Evolutionary conservation across 352 stramenopile genomes (phyloP).

Genomic region (Pythium periplocum): DNA sequence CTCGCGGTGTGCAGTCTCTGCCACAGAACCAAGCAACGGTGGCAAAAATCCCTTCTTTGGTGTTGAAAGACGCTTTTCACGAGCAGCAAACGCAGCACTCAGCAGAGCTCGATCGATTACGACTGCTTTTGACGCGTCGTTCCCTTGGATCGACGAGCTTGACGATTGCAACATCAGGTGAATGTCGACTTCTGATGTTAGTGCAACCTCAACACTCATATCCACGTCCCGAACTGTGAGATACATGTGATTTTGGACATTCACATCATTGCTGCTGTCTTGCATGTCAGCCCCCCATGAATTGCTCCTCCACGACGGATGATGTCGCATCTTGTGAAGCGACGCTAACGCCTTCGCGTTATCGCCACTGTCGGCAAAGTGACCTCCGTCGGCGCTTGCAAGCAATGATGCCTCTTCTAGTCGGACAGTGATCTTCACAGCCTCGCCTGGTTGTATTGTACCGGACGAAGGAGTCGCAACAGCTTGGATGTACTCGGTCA

Average conservation of each 20-base stretch:
- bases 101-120: conserved; percentile 31
- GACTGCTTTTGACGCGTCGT: not conserved
- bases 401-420: conserved; percentile 55
- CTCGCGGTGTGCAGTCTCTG: conserved; percentile 24
- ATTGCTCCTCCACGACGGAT: conserved; percentile 79
- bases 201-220: conserved; percentile 37
- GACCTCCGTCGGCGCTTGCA: conserved; percentile 17
- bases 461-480: conserved; percentile 64
- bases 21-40: conserved; percentile 15
- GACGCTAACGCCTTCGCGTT: conserved; percentile 15
- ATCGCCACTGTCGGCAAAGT: conserved; percentile 3
- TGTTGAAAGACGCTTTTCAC: conserved; percentile 48
- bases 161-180: conserved; percentile 50
- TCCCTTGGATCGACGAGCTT: not conserved
- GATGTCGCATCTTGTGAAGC: conserved; percentile 72
- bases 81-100: conserved; percentile 52
- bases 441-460: conserved; percentile 62
- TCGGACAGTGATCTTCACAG: conserved; percentile 72
- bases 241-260: conserved; percentile 65
- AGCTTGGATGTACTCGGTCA: conserved; percentile 76
- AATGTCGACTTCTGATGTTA: conserved; percentile 62
- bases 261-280: conserved; percentile 34
- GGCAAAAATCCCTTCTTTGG: conserved; percentile 36
- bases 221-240: conserved; percentile 70
- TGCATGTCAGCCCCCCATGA: conserved; percentile 66